Conservation (phyloP, 1,284 basidiomycete species). For the Pseudozyma tsukubaensis region DNA sequence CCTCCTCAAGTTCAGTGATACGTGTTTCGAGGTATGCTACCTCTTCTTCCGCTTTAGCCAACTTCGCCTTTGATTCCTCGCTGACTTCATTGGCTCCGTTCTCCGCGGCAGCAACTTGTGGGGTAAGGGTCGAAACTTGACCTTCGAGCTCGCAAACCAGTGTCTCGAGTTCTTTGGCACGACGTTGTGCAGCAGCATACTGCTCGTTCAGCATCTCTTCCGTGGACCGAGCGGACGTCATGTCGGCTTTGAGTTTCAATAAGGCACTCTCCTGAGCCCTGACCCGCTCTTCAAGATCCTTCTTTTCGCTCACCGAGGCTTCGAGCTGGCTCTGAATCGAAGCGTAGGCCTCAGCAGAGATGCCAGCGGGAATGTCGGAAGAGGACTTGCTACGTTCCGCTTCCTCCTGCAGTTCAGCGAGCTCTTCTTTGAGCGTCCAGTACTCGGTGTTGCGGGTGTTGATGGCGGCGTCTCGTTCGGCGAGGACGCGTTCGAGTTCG, state of each 20-base stretch:
- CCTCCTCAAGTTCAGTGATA: slow-evolving; percentile 51
- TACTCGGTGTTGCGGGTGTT: slow-evolving; percentile 40
- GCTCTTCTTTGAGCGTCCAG: slow-evolving; percentile 57
- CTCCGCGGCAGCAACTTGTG: not conserved
- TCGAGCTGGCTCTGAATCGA: slow-evolving; percentile 6
- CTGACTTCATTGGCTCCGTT: too few relatives aligned
- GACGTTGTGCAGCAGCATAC: slow-evolving; percentile 21
- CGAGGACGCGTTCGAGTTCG: slow-evolving; percentile 17
- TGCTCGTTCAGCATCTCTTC: slow-evolving; percentile 43
- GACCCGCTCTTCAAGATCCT: not conserved
- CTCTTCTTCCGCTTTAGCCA: slow-evolving; percentile 6
- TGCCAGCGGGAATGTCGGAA: not conserved
- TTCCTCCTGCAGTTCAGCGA: slow-evolving; percentile 52
- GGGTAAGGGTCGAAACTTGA: not conserved
- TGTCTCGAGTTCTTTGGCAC: slow-evolving; percentile 23
- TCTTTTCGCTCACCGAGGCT: not conserved
- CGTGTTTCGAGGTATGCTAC: slow-evolving; percentile 21
- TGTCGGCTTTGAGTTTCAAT: slow-evolving; percentile 22
- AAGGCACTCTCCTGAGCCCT: slow-evolving; percentile 17
- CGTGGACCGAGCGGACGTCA: slow-evolving; percentile 16
- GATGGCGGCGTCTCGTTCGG: slow-evolving; percentile 23
- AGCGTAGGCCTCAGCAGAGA: not conserved
- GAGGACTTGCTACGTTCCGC: slow-evolving; percentile 20
- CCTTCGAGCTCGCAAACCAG: slow-evolving; percentile 15
- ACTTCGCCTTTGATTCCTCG: not conserved